Percentiles rank a stretch among this genome's conserved stretches.
These are phyloP conservation scores for Cercospora sp. DNA, from an alignment of 2,329 filamentous ascomycete species.

Conservation along the genomic window DNA sequence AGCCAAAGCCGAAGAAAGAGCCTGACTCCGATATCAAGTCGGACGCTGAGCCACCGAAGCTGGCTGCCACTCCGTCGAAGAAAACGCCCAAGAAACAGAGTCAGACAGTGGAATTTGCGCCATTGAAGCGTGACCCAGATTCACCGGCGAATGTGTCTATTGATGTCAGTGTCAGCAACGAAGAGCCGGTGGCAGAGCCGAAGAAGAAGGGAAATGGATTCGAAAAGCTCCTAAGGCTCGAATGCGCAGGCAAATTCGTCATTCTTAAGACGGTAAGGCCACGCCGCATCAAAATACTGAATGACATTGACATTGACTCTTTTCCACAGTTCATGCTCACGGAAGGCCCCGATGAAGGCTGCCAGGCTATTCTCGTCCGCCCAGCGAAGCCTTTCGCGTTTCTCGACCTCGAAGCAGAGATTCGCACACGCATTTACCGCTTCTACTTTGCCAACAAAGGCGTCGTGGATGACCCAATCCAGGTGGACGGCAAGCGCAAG, in stretches of 20 bases:
- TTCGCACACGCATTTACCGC: constrained; percentile 36
- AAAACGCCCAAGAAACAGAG: constrained; percentile 9
- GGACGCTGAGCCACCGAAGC: constrained; percentile 8
- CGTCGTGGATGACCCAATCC: constrained; percentile 31
- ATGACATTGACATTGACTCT: constrained; percentile 7
- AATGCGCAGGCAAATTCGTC: constrained; percentile 36
- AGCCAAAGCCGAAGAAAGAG: not conserved
- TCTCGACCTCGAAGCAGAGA: constrained; percentile 33
- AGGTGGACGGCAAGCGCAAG: constrained; percentile 37
- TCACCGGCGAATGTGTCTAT: constrained; percentile 26
- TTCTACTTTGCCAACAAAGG: constrained; percentile 36
- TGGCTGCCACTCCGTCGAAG: constrained; percentile 19
- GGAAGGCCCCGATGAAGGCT: constrained; percentile 36
- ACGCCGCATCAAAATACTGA: constrained; percentile 6
- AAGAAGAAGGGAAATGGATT: constrained; percentile 29
- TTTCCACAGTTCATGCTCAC: constrained; percentile 30
- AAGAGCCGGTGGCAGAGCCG: constrained; percentile 22
- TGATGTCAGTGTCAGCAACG: constrained; percentile 32
- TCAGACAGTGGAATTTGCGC: constrained; percentile 16
- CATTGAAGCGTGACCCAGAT: constrained; percentile 21
- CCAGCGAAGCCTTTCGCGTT: constrained; percentile 40
- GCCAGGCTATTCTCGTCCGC: constrained; percentile 40
- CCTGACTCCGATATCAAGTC: constrained; percentile 5
- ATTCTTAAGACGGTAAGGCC: constrained; percentile 38
- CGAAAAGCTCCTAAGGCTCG: constrained; percentile 36